Conservation (phyloP, 176 grass and related monocot genomes). For the Leersia perrieri region DNA sequence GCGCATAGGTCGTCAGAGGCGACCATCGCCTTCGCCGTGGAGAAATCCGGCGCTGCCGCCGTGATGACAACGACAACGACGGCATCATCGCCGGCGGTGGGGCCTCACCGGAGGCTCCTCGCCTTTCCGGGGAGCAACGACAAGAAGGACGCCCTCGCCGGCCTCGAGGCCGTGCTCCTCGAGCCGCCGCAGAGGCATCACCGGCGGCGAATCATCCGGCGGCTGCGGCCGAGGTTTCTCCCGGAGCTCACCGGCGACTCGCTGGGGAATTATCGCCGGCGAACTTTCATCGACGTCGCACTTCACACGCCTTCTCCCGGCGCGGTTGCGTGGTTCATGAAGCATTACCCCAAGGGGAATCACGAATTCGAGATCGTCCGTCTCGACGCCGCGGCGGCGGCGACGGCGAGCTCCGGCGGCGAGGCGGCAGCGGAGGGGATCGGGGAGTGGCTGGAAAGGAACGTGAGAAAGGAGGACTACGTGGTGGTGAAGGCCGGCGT, state of each 20-base stretch:
- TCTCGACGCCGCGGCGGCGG: slow-evolving; percentile 22
- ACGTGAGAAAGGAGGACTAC: slow-evolving; percentile 60
- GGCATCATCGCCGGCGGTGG: neutral
- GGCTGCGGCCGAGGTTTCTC: slow-evolving; percentile 33
- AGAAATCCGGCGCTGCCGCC: neutral
- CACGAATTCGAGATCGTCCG: slow-evolving; percentile 49
- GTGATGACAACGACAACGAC: no score
- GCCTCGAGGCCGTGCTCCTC: slow-evolving; percentile 52
- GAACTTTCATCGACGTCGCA: slow-evolving; percentile 56
- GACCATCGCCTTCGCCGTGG: slow-evolving; percentile 15
- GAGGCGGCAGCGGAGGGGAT: neutral
- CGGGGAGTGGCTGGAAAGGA: slow-evolving; percentile 51
- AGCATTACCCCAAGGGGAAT: slow-evolving; percentile 48
- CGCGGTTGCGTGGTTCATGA: slow-evolving; percentile 48
- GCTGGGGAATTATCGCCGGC: slow-evolving; percentile 36
- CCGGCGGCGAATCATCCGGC: neutral
- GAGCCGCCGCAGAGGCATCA: slow-evolving; percentile 40
- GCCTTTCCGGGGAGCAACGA: slow-evolving; percentile 22
- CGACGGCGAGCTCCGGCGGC: neutral
- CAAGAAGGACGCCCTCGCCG: slow-evolving; percentile 39
- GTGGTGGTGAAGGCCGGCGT: slow-evolving; percentile 60
- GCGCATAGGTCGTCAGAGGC: slow-evolving; percentile 19
- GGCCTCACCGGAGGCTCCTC: slow-evolving; percentile 30
- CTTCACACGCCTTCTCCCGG: neutral
- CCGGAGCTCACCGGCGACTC: slow-evolving; percentile 44